Conservation (phyloP, 345 rosid species). For the Schrenkiella parvula region DNA sequence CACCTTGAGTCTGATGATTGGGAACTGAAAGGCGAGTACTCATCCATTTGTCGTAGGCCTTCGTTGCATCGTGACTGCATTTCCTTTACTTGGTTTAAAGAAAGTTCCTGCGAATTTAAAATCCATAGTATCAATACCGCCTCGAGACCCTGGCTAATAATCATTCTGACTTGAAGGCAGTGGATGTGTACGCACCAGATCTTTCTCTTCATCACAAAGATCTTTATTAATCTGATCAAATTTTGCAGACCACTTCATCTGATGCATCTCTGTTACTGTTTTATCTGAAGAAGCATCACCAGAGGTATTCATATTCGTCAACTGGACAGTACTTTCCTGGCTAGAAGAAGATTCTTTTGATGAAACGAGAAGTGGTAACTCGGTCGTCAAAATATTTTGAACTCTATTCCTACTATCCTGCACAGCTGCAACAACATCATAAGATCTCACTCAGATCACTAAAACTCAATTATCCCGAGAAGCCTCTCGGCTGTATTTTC, state of each 20-base stretch:
- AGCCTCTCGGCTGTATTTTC: not conserved
- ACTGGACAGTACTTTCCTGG: conserved; percentile 35
- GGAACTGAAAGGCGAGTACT: conserved; percentile 34
- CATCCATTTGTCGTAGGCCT: conserved; percentile 59
- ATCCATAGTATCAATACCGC: not conserved
- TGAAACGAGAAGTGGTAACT: conserved; percentile 60
- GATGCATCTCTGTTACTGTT: conserved; percentile 49
- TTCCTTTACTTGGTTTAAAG: conserved; percentile 65
- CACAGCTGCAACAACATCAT: conserved; percentile 55
- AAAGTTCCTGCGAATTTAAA: conserved; percentile 58
- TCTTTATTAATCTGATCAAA: conserved; percentile 78
- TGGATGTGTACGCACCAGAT: conserved; percentile 55
- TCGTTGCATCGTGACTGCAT: conserved; percentile 75
- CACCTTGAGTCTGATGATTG: conserved; percentile 55
- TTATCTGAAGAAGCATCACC: conserved; percentile 33
- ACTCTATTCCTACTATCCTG: conserved; percentile 86
- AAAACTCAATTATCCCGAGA: conserved; percentile 2
- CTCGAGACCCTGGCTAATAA: not conserved
- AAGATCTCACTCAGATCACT: conserved; percentile 13
- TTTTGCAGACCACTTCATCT: conserved; percentile 54
- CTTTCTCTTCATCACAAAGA: conserved; percentile 75
- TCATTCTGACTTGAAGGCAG: conserved; percentile 9
- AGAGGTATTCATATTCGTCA: conserved; percentile 24
- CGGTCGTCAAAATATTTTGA: conserved; percentile 57
- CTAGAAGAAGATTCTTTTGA: conserved; percentile 58